A percentile compares a stretch with the other conserved stretches of the same genome.
These are phyloP conservation scores for Collybiopsis luxurians DNA, from an alignment of 768 basidiomycete genomes.

Conservation along the genomic window DNA sequence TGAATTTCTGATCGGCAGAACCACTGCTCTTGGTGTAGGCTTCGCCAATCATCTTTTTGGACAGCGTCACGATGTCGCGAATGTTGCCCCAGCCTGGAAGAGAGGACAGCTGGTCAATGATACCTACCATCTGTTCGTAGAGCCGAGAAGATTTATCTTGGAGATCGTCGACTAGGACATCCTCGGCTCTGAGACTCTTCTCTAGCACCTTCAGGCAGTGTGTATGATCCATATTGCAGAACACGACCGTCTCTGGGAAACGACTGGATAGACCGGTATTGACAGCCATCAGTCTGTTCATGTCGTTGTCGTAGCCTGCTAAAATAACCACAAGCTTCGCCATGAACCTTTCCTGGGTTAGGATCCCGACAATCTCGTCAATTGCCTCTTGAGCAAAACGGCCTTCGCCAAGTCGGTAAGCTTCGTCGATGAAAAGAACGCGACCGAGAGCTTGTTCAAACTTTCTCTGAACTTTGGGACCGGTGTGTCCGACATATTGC, in stretches of 20 bases:
- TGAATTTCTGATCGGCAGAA: not conserved
- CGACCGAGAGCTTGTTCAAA: constrained; percentile 66
- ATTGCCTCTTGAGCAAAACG: constrained; percentile 69
- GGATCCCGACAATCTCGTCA: constrained; percentile 59
- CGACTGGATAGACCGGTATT: constrained; percentile 46
- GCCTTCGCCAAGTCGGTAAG: constrained; percentile 60
- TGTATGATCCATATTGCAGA: constrained; percentile 31
- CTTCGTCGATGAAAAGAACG: constrained; percentile 73
- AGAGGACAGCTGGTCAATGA: constrained; percentile 27
- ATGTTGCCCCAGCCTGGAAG: constrained; percentile 49
- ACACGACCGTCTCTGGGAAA: constrained; percentile 41
- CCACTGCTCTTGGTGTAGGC: constrained; percentile 20
- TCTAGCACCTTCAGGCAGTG: constrained; percentile 35
- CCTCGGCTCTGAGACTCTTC: constrained; percentile 28
- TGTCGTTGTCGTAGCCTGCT: constrained; percentile 46
- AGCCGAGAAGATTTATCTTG: constrained; percentile 10
- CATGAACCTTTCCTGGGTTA: constrained; percentile 38
- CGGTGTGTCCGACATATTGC: constrained; percentile 70
- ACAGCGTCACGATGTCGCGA: constrained; percentile 38
- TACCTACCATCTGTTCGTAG: constrained; percentile 22
- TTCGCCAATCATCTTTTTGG: constrained; percentile 30
- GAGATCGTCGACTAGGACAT: constrained; percentile 26
- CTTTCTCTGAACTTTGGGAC: constrained; percentile 58
- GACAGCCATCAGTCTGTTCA: constrained; percentile 37
- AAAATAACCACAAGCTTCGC: constrained; percentile 43